Conservation (phyloP, 78 protist genomes). For the Dictyostelium citrinum region DNA sequence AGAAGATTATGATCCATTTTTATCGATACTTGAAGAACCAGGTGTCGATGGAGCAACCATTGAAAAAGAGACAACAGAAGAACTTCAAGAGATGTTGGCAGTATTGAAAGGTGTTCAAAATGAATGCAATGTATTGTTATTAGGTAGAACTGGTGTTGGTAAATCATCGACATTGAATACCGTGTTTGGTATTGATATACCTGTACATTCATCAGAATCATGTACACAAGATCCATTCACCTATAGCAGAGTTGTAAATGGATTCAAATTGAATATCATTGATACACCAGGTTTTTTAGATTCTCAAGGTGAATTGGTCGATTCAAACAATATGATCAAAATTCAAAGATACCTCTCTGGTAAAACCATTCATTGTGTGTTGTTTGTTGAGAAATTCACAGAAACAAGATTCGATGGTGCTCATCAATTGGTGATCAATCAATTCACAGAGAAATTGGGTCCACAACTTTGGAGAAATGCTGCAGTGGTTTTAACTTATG, state of each 20-base stretch:
- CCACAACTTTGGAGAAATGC: conserved; percentile 74
- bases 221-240: conserved; percentile 79
- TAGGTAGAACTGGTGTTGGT: conserved; percentile 80
- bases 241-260: conserved; percentile 59
- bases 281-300: conserved; percentile 74
- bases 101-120: conserved; percentile 69
- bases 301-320: conserved; percentile 65
- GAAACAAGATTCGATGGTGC: conserved; percentile 77
- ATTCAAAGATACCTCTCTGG: conserved; percentile 67
- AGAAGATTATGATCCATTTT: conserved; percentile 74
- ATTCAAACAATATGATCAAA: conserved; percentile 44
- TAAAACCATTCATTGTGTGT: conserved; percentile 68
- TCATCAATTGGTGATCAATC: conserved; percentile 71
- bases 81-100: conserved; percentile 69
- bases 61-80: conserved; percentile 69
- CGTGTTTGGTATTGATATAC: conserved; percentile 74
- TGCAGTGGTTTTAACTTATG: conserved; percentile 63
- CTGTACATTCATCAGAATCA: conserved; percentile 55
- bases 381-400: conserved; percentile 73
- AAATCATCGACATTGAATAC: conserved; percentile 68
- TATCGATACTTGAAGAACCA: conserved; percentile 56
- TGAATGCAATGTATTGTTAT: conserved; percentile 59
- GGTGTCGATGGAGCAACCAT: neutral
- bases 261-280: conserved; percentile 71
- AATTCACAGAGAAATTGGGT: conserved; percentile 75